Evolutionary conservation across 2,329 filamentous ascomycete genomes (phyloP).

Genomic region (Hymenoscyphus linearis): DNA sequence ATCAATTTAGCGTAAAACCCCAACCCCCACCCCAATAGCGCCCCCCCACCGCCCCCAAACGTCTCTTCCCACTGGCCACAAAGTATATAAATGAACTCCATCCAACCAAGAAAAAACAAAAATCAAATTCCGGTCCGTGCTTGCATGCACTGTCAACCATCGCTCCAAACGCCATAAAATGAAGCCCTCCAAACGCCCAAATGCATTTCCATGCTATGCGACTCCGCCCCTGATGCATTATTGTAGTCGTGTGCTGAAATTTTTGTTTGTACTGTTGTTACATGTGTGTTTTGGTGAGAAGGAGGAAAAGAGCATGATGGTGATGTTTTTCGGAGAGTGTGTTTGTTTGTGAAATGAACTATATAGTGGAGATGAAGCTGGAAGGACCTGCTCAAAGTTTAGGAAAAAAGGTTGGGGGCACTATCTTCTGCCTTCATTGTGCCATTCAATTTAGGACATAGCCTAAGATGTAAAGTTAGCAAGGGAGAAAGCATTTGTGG

Average conservation of each 20-base stretch:
- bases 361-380: too few relatives aligned
- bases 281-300: not conserved
- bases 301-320: not conserved
- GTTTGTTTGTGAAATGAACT: not conserved
- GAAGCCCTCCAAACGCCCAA: not conserved
- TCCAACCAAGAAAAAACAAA: not conserved
- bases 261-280: not conserved
- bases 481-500: constrained; percentile 9
- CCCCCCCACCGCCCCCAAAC: not conserved
- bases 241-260: not conserved
- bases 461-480: constrained; percentile 43
- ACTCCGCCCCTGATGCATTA: not conserved
- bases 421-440: constrained; percentile 61
- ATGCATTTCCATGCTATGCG: constrained; percentile 1
- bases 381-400: constrained; percentile 12
- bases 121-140: not conserved
- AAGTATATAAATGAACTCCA: not conserved
- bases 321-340: not conserved
- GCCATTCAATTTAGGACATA: constrained; percentile 82
- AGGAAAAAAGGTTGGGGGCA: constrained; percentile 39
- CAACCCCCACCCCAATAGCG: too few relatives aligned
- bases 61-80: not conserved
- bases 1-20: too few relatives aligned
- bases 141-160: not conserved
- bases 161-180: constrained; percentile 1